Evolutionary conservation across 495 filamentous ascomycete species (phyloP), one percentile per base, ranked within the genome.

Genomic region (Parathielavia appendiculata): DNA sequence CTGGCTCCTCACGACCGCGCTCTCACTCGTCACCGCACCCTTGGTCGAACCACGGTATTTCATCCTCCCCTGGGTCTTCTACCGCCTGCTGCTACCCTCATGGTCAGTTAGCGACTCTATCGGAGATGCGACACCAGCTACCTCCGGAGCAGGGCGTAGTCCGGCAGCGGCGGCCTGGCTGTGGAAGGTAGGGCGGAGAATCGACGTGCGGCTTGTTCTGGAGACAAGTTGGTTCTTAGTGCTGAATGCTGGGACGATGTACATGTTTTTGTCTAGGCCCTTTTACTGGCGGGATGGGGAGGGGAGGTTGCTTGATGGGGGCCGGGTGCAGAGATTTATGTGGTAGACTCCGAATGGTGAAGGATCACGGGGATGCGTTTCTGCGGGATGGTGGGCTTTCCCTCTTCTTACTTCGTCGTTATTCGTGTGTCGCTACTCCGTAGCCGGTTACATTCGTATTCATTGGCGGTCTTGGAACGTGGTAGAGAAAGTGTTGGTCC

Each of bases 1-100:
- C 40, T 91, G 86, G 80, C 74, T 96, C 5, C 71, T 82, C 12
- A 76, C 92, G 0, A 89, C 90, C 0, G 60, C 84, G 0, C 78
- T 93, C 9, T 92, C 88, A 2, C 79, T 97, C 22, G 69, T 95
- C 45, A 91, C 90, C 0, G 92, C 95, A 0, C 91, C 93, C 3
- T 80, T 98, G 2, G 92, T 98, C 12, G 93, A 98, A 65, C 92
- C 91, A 2, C 81, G 93, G 5, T 98, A 98, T 68, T 92, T 95
- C 67, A 92, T 97, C 66, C 77, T 95, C 4, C 92, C 92, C 0
- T 98, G 93, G 93, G 82, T 96, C 30, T 83, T 97, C 67, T 98
- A 91, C 89, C 79, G 95, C 10, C 72, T 96, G 13, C 83, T 95
- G 69, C 71, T 97, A 0, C 88, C 87, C 8, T 63, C 72, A 14